Evolutionary conservation across 2,329 filamentous ascomycete species (phyloP), one percentile per base, ranked within the genome.

Genomic region (Claviceps paspali): DNA sequence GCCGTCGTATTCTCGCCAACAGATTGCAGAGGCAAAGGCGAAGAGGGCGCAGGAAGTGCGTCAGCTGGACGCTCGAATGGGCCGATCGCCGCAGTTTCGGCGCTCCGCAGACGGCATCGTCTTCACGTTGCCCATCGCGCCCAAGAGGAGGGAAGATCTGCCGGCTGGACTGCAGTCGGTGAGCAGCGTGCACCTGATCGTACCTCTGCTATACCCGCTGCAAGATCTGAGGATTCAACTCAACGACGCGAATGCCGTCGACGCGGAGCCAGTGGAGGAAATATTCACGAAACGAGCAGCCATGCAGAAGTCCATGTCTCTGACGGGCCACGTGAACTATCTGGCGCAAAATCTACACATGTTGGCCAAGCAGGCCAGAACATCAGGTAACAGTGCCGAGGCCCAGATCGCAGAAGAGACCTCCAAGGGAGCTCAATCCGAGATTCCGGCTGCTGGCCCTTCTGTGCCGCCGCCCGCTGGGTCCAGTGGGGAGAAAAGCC

Each of bases 321-420:
- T 91, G 38, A 80, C 81, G 60, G 79, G 73, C 41, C 79, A 83
- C 47, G 55, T 88, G 47, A 88, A 88, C 51, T 83, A 79, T 49
- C 60, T 88, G 6, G 67, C 74, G 2, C 75, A 80, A 52, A 83
- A 83, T 47, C 68, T 87, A 43, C 74, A 82, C 48, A 56, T 61
- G 2, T 62, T 88, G 49, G 76, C 74, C 11, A 79, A 71, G 48
- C 67, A 74, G 35, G 61, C 60, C 2, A 45, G 63, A 28, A 44
- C 45, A 5, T 45, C 44, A 27, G 45, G 45, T 5, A 41, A 39
- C 11, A 38, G 44, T 37, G 40, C 38, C 2, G 36, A n/a, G 15
- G 15, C 31, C 5, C 18, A 31, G 10, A 26, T 45, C 18, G 44
- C 47, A n/a, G 41, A 35, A 17, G 36, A 41, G 35, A 33, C 34